A percentile compares a stretch with the other conserved stretches of the same genome.
Conservation (phyloP, 192 early-diverging fungal genomes). For the Rhizoclosmatium globosum region DNA sequence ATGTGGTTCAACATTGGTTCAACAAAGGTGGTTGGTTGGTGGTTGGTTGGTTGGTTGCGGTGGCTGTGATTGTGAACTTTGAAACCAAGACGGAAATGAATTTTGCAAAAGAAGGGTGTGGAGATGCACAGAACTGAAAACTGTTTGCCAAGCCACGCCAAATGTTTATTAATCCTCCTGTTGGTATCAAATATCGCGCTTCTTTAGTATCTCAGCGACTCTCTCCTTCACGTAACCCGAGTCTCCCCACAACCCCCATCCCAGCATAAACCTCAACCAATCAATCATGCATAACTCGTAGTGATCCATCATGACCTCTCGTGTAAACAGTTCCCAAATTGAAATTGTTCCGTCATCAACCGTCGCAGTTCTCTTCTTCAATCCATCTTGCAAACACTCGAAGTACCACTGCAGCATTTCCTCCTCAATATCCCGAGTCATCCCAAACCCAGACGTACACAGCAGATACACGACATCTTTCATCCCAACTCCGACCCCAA, state of each 20-base stretch:
- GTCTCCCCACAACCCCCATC: conserved; percentile 19
- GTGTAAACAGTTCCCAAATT: not conserved
- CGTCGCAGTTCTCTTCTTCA: not conserved
- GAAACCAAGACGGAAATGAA: not conserved
- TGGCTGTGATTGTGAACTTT: not conserved
- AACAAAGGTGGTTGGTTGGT: not conserved
- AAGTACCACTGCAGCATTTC: conserved; percentile 9
- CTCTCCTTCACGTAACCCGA: not conserved
- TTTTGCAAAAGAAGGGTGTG: not conserved
- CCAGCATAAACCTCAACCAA: conserved; percentile 19
- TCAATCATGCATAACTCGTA: conserved; percentile 11
- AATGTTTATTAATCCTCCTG: no score
- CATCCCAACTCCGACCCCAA: conserved; percentile 4
- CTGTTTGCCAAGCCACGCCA: not conserved
- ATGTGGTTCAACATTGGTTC: no score
- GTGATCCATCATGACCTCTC: conserved; percentile 7
- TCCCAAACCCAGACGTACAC: not conserved
- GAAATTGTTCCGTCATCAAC: not conserved
- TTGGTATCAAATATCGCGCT: no score
- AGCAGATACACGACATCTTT: conserved; percentile 20
- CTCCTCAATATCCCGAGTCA: not conserved
- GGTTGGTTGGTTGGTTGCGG: conserved; percentile 31
- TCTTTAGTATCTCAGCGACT: not conserved
- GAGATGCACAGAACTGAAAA: not conserved
- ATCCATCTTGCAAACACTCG: not conserved